Base-by-base conservation (phyloP, 805 yeast species). In the Candida maris region DNA sequence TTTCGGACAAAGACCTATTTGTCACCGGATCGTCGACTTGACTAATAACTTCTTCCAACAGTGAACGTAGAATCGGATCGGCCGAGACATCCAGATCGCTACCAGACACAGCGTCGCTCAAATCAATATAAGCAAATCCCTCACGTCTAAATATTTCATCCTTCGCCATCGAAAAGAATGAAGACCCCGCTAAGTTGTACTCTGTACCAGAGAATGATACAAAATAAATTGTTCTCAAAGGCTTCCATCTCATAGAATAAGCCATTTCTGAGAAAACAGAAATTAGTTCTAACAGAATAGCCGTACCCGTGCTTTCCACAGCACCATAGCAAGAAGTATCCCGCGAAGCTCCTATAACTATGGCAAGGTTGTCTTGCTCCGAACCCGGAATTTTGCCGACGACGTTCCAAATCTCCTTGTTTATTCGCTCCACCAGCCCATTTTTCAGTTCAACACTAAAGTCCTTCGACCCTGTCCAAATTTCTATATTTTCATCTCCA, bases 151-250 rank as follows among this genome's bases (percentile, higher is more conserved):
- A 61, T 26, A 68, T 70, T 17, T 72, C 70, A n/a, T 64, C 56
- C 38, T 72, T 71, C 24, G 68, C 63, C 47, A 82, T 85, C 5
- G 81, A 68, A 72, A 89, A 79, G 51, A 83, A 91, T 0, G 88
- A 71, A n/a, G 85, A 70, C 0, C 97, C 97, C 0, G 93, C 95
- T 46, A 71, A 64, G 54, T 88, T 88, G 51, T 82, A 87, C 42
- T 80, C 78, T 0, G 83, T 65, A 1, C 85, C 96, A 50, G 89
- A 95, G 65, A 84, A 87, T 1, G 95, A 85, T 0, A 78, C 77
- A 62, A 89, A 88, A 52, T 81, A 81, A 10, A 89, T 79, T 3
- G 89, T 71, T 56, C 97, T 73, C 26, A 87, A 59, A 0, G 97
- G 97, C 30, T 68, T 65, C 97, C 97, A 89, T 41, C 79, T 77